A percentile compares a stretch with the other conserved stretches of the same genome.
phyloP scores from a whole-genome alignment of 2,329 filamentous ascomycete genomes.

The Bipolaris sorokiniana region DNA sequence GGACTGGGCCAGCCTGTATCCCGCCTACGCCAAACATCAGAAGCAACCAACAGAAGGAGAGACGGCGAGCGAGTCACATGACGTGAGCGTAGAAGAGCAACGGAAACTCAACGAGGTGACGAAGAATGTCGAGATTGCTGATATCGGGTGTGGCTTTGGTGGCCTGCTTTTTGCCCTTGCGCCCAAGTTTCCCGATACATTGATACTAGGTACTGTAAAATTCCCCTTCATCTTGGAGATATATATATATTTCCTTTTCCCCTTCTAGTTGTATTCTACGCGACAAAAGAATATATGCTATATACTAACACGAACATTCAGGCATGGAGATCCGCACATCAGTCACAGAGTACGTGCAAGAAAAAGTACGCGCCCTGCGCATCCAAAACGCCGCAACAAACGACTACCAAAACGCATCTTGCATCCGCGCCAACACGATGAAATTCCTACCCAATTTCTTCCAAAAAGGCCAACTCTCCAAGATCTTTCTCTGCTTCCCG shows the following conservation, averaged over 20 bases:
- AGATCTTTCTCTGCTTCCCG: constrained; percentile 97
- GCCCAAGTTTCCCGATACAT: constrained; percentile 77
- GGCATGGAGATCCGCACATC: constrained; percentile 91
- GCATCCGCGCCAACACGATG: constrained; percentile 94
- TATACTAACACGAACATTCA: constrained; percentile 41
- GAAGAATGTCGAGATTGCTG: constrained; percentile 85
- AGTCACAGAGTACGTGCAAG: constrained; percentile 88
- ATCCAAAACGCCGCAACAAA: constrained; percentile 61
- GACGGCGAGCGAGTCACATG: constrained; percentile 31
- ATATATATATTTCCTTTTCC: neutral
- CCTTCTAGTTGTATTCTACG: too few species aligned
- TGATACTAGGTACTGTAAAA: constrained; percentile 74
- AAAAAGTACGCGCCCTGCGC: constrained; percentile 82
- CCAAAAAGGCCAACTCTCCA: constrained; percentile 75
- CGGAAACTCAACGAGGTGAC: constrained; percentile 49
- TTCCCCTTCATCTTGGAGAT: neutral
- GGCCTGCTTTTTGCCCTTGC: constrained; percentile 86
- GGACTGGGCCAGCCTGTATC: constrained; percentile 89
- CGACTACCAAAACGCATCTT: constrained; percentile 84
- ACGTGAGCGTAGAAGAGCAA: constrained; percentile 20
- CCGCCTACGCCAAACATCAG: constrained; percentile 62
- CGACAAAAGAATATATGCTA: neutral
- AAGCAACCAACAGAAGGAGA: constrained; percentile 22
- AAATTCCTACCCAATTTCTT: constrained; percentile 99
- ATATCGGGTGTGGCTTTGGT: constrained; percentile 97